Conservation (phyloP, 441 rosid genomes). For the Erysimum cheiri region DNA sequence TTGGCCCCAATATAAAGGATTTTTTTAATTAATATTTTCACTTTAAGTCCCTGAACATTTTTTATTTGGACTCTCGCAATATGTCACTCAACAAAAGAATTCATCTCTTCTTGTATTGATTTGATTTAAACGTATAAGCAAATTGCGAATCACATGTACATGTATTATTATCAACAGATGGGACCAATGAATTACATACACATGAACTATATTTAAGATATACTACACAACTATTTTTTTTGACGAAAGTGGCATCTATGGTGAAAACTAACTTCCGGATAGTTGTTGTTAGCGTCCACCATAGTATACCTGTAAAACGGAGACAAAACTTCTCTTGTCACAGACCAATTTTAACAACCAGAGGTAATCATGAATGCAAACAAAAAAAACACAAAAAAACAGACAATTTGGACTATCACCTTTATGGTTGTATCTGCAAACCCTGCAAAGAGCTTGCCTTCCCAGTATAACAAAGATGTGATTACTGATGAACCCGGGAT, state of each 20-base stretch:
- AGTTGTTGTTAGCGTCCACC: slow-evolving; percentile 33
- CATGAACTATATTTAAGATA: slow-evolving; percentile 3
- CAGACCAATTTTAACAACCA: slow-evolving; percentile 18
- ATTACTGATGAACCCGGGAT: slow-evolving; percentile 66
- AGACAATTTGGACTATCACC: slow-evolving; percentile 48
- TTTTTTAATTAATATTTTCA: background rate
- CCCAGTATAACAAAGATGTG: slow-evolving; percentile 67
- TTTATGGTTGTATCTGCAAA: slow-evolving; percentile 66
- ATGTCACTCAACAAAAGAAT: slow-evolving; percentile 14
- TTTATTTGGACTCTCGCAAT: background rate
- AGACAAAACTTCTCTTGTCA: slow-evolving; percentile 26
- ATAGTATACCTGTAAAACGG: slow-evolving; percentile 39
- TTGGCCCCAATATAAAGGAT: background rate
- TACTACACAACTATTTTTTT: slow-evolving; percentile 11
- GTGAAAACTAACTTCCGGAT: background rate
- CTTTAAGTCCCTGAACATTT: slow-evolving; percentile 15
- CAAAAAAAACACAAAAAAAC: background rate
- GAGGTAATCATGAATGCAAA: background rate
- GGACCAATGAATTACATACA: slow-evolving; percentile 13
- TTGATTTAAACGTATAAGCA: slow-evolving; percentile 4
- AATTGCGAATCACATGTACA: background rate
- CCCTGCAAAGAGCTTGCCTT: slow-evolving; percentile 87
- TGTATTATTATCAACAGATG: slow-evolving; percentile 15
- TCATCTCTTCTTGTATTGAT: background rate
- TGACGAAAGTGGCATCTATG: background rate